Evolutionary conservation across 306 rosid genomes (phyloP), one percentile per base, ranked within the genome.

Genomic region (Vigna reflexopilosa): DNA sequence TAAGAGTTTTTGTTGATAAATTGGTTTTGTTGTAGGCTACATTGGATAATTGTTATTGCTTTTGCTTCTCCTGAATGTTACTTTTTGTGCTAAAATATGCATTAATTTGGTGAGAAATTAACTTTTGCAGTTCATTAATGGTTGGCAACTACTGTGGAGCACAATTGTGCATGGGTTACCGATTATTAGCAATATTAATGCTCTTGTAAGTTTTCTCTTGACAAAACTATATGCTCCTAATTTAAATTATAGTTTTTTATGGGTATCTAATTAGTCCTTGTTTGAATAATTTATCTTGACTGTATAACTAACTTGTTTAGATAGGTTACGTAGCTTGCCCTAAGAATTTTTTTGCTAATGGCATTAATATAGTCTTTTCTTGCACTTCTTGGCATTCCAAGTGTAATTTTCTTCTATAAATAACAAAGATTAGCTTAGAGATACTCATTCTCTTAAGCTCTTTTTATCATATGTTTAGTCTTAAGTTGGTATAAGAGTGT

Each of bases 131-230:
- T 77, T 87, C 62, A 59, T 87, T 76, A 67, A 78, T 78, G 87
- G 92, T 73, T 92, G 98, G 98, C 90, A 90, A 82, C 77, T 83
- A 20, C 76, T 94, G 45, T 92, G 97, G 97, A 88, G 90, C 79
- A 80, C 83, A 76, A 75, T 92, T 82, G 85, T 90, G 78, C 97
- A 92, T 64, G 95, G 89, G 22, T 84, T 94, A 77, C 97, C 97
- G 2, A 86, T 87, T 78, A 90, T 90, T 86, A 90, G 97, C 85
- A 88, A 87, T 56, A 86, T 88, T 83, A 73, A 78, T 78, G 70
- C 84, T 76, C 89, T 94, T 79, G 98, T 94, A 92, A 87, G 93
- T 86, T 80, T 86, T 79, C 63, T 32, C 73, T 68, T 68, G 17
- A 72, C 32, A 68, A 17, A 68, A 32, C 73, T 52, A 6, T 57